Evolutionary conservation across 2,329 filamentous ascomycete genomes (phyloP), one percentile per base, ranked within the genome.

Genomic region (Blumeriella jaapii): DNA sequence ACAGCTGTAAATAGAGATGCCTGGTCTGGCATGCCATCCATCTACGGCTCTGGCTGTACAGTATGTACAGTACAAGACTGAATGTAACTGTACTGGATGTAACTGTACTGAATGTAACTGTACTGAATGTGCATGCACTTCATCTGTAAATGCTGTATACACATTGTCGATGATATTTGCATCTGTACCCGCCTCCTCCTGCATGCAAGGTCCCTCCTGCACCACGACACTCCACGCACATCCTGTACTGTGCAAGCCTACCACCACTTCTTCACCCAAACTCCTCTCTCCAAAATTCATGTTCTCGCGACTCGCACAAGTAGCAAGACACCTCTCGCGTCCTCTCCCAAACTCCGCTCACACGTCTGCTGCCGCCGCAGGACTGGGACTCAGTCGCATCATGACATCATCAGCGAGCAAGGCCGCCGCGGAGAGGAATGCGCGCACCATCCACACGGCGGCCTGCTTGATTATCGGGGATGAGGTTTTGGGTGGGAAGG

Each of bases 391-490:
- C 13, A 47, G 34, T 34, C 35, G 48, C 49, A 56, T 57, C 53
- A 71, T 69, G 62, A 62, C 60, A 42, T 60, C 62, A 50, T 56
- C 65, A 40, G 31, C 16, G 9, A 23, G 16, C 19, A 22, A 19
- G 14, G 65, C 68, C 51, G 62, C 66, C 4, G 64, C 68, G 40
- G 65, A 73, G 52, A 67, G 71, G 45, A 69, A 68, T 52, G 64
- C 69, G 50, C 68, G 77, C 54, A 76, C 71, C 41, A 93, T 96
- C 49, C 78, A 85, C 55, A 95, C 87, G 29, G 91, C 89, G 8
- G 89, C 82, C 38, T 93, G 85, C 59, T 62, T 96, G 45, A 86
- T 98, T 41, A 96, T 98, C 51, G 89, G 89, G n/a, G 89, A 96
- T 61, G 89, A 95, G 59, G 86, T 96, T 4, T 68, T 96, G 3